Percentiles rank a stretch among this genome's conserved stretches.
phyloP scores from a whole-genome alignment of 805 yeast species.

The Candida argentea region DNA sequence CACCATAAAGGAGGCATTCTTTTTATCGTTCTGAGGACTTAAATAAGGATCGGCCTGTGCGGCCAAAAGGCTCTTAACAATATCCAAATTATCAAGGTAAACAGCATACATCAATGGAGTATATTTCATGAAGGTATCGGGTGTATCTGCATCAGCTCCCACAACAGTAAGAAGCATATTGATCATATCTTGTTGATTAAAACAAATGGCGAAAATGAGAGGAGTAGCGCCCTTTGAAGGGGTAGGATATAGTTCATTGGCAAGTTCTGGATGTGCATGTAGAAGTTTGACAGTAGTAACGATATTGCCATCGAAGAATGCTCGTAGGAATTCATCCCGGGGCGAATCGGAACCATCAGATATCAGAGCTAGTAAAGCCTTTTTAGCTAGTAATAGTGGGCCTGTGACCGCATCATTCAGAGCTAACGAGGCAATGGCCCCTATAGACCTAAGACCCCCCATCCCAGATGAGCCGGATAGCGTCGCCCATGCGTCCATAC shows the following conservation, averaged over 20 bases:
- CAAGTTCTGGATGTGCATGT: constrained; percentile 12
- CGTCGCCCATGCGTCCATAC: too few species aligned
- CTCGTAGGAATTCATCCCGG: constrained; percentile 17
- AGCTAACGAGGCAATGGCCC: too few species aligned
- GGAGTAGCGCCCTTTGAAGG: constrained; percentile 24
- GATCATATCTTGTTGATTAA: constrained; percentile 36
- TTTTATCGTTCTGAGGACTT: constrained; percentile 20
- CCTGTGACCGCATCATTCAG: too few species aligned
- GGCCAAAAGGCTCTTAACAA: constrained; percentile 47
- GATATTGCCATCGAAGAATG: constrained; percentile 29
- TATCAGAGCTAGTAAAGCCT: too few species aligned
- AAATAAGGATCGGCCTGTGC: constrained; percentile 55
- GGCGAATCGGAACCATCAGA: constrained; percentile 2
- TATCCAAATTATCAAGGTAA: constrained; percentile 43
- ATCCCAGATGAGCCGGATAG: too few species aligned
- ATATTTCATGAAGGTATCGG: constrained; percentile 39
- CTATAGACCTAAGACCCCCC: too few species aligned
- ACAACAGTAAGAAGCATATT: constrained; percentile 35
- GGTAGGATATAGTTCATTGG: constrained; percentile 11
- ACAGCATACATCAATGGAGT: constrained; percentile 87
- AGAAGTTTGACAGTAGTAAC: constrained; percentile 20
- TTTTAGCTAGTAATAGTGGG: too few species aligned
- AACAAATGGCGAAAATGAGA: constrained; percentile 45
- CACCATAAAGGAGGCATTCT: constrained; percentile 49
- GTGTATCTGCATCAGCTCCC: constrained; percentile 37